These are phyloP conservation scores for Salvia miltiorrhiza DNA, from an alignment of 257 asterid genomes.

Conservation along the genomic window DNA sequence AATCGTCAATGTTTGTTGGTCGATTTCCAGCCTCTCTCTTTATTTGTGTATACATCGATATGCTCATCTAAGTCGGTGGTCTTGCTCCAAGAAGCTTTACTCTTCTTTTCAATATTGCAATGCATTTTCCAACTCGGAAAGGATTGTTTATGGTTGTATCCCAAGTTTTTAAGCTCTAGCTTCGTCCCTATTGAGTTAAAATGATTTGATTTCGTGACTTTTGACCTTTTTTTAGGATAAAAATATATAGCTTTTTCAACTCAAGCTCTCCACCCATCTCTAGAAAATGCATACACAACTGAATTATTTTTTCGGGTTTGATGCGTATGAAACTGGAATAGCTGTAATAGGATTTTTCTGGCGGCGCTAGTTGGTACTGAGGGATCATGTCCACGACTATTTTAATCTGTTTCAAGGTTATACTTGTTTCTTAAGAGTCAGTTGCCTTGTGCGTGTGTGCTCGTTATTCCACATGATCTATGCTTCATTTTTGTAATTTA, in stretches of 20 bases:
- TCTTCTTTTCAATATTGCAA: neutral
- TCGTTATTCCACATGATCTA: neutral
- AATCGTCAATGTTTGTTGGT: conserved; percentile 6
- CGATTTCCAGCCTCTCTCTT: neutral
- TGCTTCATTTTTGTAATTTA: neutral
- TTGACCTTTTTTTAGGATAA: neutral
- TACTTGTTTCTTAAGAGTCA: neutral
- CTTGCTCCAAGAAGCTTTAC: neutral
- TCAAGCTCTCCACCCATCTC: neutral
- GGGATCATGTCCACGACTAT: neutral
- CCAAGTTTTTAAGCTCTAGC: neutral
- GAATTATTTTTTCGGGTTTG: neutral
- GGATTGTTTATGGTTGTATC: neutral
- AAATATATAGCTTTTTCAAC: neutral
- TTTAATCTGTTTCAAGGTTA: neutral
- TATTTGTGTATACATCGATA: neutral
- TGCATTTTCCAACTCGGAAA: neutral
- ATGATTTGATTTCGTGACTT: neutral
- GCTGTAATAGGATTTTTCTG: neutral
- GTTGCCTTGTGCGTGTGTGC: neutral
- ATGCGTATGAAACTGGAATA: neutral
- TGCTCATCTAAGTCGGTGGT: neutral
- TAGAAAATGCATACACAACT: neutral
- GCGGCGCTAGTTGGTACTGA: neutral
- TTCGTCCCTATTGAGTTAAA: neutral